Base-by-base conservation (phyloP, 148 eudicot species). In the Rhododendron simsii region DNA sequence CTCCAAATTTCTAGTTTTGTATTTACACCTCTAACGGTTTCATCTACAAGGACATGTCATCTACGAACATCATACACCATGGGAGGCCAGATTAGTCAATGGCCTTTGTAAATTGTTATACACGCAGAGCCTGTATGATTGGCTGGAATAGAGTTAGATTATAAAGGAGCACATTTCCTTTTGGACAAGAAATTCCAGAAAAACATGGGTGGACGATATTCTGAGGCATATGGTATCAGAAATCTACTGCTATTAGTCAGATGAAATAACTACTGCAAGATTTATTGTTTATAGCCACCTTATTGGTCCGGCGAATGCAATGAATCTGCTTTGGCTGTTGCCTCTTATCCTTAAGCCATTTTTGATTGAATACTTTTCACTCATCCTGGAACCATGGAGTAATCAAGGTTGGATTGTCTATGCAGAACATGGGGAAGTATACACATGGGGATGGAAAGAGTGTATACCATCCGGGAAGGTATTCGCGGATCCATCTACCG, bases 371-470 rank as follows among this genome's bases (percentile, higher is more conserved):
- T 48, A 79, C 4, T 37, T 37, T 55, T 44, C 3, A 5, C 26
- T 69, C 45, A n/a, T 86, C 39, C 16, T 51, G 67, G 44, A 78
- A 41, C 76, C 39, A 33, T 83, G 50, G 41, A 84, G 28, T 78
- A 78, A 78, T 16, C 57, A 51, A 81, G 16, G 26, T 35, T 85
- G 35, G 81, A 45, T 63, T 78, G 55, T 81, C 71, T 23, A 55
- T 88, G 69, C 91, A 96, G 99, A 90, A 77, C 77, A 82, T 59
- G 95, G 93, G 61, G 98, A 94, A 88, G 98, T 95, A 71, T 95
- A 93, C 87, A 93, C 99, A 4, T 97, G 99, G 99, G 99, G 99
- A 84, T 97, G 99, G 99, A 97, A 93, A 91, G 99, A 97, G 85
- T 95, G 99, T 87, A 90, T 97, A 77, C 99, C 99, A 15, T 93